Conservation (phyloP, 2,329 filamentous ascomycete species). For the Intubia oerlemansii region DNA sequence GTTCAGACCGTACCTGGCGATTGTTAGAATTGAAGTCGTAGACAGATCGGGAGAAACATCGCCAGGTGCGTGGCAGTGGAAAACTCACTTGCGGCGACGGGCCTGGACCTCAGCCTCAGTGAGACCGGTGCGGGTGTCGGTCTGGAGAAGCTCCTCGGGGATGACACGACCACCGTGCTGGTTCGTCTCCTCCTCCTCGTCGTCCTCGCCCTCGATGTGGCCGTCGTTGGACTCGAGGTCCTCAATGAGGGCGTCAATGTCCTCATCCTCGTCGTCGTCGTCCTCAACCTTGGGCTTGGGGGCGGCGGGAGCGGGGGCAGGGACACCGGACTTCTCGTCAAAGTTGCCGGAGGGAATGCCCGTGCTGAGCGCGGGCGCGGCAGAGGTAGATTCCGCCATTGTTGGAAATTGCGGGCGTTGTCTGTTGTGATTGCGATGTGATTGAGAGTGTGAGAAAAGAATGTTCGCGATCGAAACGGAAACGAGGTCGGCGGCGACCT, state of each 20-base stretch:
- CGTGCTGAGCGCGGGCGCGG: constrained; percentile 37
- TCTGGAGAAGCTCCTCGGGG: constrained; percentile 49
- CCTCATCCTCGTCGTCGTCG: constrained; percentile 54
- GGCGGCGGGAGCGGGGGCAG: constrained; percentile 7
- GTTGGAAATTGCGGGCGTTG: constrained; percentile 9
- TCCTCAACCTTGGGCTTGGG: constrained; percentile 20
- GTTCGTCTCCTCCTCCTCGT: constrained; percentile 27
- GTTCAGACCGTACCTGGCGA: constrained; percentile 45
- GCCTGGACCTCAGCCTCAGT: constrained; percentile 45
- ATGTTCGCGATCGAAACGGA: constrained; percentile 3
- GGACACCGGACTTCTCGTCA: constrained; percentile 31
- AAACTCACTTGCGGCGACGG: constrained; percentile 37
- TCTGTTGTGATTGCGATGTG: constrained; percentile 5
- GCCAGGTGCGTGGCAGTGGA: neutral
- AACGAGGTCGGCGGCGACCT: constrained; percentile 4
- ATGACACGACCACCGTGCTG: constrained; percentile 34
- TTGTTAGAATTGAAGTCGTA: neutral
- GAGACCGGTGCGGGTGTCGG: constrained; percentile 48
- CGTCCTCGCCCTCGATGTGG: constrained; percentile 38
- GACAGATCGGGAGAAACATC: too few relatives aligned
- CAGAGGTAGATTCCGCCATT: constrained; percentile 34
- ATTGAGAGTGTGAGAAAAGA: constrained; percentile 5
- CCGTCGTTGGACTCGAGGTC: constrained; percentile 71
- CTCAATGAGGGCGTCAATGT: constrained; percentile 72
- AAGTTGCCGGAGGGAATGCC: constrained; percentile 43